Percentiles rank a stretch among this genome's conserved stretches.
These are phyloP conservation scores for Phalaenopsis equestris DNA, from an alignment of 106 monocot genomes.

Conservation along the genomic window DNA sequence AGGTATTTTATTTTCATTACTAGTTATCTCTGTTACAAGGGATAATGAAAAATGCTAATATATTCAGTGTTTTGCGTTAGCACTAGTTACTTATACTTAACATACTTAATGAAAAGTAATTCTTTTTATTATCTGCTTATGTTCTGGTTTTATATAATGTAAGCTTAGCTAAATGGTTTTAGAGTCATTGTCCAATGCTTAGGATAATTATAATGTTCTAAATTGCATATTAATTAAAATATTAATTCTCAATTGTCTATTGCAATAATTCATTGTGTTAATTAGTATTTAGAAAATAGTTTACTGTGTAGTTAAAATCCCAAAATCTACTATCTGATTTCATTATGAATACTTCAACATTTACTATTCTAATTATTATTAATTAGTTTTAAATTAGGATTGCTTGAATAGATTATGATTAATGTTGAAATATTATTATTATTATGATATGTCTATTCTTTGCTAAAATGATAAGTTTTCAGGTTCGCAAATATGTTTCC, in stretches of 20 bases:
- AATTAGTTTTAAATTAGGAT: background rate
- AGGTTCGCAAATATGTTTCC: constrained; percentile 43
- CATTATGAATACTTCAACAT: background rate
- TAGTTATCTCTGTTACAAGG: background rate
- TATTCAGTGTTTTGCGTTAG: background rate
- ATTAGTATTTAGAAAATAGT: background rate
- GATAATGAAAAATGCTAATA: background rate
- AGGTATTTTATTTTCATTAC: background rate
- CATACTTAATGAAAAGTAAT: background rate
- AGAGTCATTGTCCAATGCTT: background rate
- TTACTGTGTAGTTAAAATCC: background rate
- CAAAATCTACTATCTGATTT: background rate
- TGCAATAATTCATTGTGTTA: background rate
- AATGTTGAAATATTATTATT: background rate
- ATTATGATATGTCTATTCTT: background rate
- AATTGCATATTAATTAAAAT: background rate
- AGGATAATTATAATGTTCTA: background rate
- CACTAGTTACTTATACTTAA: background rate
- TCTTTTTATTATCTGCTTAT: background rate
- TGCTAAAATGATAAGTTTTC: background rate
- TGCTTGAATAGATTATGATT: background rate
- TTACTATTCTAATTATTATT: background rate
- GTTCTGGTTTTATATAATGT: background rate
- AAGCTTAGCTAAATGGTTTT: background rate
- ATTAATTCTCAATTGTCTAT: background rate